Base-by-base conservation (phyloP, 768 basidiomycete species). In the Lactarius sanguifluus region DNA sequence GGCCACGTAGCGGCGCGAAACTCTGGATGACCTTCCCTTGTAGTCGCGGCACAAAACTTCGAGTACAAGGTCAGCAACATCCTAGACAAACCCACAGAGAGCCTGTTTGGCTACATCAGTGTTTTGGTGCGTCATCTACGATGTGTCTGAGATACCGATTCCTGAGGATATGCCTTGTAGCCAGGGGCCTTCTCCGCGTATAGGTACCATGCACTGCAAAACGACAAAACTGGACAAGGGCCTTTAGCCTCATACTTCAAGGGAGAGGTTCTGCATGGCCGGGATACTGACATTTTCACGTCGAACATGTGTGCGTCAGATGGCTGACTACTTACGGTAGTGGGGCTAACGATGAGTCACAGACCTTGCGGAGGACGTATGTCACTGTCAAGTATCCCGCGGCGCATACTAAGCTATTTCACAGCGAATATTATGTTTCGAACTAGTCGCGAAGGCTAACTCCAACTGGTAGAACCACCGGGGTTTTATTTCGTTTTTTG, bases 191-290 rank as follows among this genome's bases (percentile, higher is more conserved):
- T 96, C 78, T 97, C 94, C 20, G 95, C 94, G 0, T 96, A 94
- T 75, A 86, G 88, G 58, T 91, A 94, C 75, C 94, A 95, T 71
- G 95, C 94, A 0, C 75, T 98, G 64, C 90, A 92, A 75, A 97
- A 98, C 71, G 85, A 95, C 72, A 84, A 85, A 69, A 78, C 80
- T 23, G 96, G 95, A 0, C 80, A 84, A 28, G 96, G 96, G 0
- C 96, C 96, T 6, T 79, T 98, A 5, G 91, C 94, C 16, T 95
- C 96, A 18, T 99, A 99, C 76, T 99, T 99, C 82, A 92, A 98
- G 75, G 97, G 97, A 10, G 97, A 99, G 75, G 83, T 90, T 25
- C 76, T 93, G 30, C 88, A 90, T 70, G 92, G 91, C 12, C 84
- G 86, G 34, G 90, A 92, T 73, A 91, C 92, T 0, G 93, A 95